phyloP scores from a whole-genome alignment of 805 yeast genomes.

The Grigorovia yakushimaensis region DNA sequence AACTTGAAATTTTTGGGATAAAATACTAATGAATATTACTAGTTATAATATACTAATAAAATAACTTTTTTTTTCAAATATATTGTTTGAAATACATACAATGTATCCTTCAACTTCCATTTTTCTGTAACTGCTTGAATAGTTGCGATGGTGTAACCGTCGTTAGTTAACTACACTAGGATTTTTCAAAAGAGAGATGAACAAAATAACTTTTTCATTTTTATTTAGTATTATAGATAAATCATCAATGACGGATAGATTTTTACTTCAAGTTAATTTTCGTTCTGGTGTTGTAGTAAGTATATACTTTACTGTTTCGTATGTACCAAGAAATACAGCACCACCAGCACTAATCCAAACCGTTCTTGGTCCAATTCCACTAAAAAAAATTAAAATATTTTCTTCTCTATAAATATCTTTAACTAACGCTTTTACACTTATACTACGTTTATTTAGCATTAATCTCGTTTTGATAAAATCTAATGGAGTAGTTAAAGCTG shows the following conservation, averaged over 20 bases:
- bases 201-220: not conserved
- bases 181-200: too few relatives aligned
- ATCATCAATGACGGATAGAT: not conserved
- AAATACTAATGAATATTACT: too few relatives aligned
- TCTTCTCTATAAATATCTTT: conserved; percentile 53
- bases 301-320: conserved; percentile 39
- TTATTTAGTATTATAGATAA: not conserved
- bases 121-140: too few relatives aligned
- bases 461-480: conserved; percentile 76
- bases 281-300: not conserved
- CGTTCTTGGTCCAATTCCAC: conserved; percentile 91
- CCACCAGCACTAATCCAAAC: conserved; percentile 99
- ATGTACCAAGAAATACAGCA: conserved; percentile 90
- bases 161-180: not conserved
- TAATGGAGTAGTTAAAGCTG: conserved; percentile 71
- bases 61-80: not conserved
- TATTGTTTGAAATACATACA: not conserved
- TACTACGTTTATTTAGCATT: conserved; percentile 53
- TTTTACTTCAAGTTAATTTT: not conserved
- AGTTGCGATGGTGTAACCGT: not conserved
- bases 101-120: not conserved
- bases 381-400: conserved; percentile 61
- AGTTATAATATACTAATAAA: too few relatives aligned
- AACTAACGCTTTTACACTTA: conserved; percentile 40
- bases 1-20: too few relatives aligned